phyloP scores from a whole-genome alignment of 768 basidiomycete genomes.

The Russula sp. region DNA sequence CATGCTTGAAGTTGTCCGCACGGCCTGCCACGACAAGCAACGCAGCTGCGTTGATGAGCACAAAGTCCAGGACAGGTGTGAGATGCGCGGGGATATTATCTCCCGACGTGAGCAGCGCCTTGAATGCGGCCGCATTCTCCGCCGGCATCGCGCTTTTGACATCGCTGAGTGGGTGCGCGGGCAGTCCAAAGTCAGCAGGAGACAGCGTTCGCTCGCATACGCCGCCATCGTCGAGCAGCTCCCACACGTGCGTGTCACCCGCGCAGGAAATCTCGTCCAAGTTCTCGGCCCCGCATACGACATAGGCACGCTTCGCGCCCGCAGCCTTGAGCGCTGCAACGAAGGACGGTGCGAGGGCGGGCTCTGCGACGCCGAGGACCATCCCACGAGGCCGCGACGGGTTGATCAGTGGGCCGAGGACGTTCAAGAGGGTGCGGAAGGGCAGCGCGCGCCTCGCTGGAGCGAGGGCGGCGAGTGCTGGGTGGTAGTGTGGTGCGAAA shows the following conservation, averaged over 20 bases:
- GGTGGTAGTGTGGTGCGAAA: conserved; percentile 91
- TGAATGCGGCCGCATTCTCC: conserved; percentile 77
- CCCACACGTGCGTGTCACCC: conserved; percentile 82
- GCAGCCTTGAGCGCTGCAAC: conserved; percentile 64
- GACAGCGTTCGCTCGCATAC: conserved; percentile 57
- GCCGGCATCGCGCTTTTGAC: conserved; percentile 69
- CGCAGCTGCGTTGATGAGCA: conserved; percentile 86
- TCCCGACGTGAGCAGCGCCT: conserved; percentile 51
- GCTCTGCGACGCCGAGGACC: conserved; percentile 85
- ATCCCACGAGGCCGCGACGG: conserved; percentile 81
- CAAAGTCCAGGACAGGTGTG: conserved; percentile 71
- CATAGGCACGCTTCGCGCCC: conserved; percentile 76
- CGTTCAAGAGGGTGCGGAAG: conserved; percentile 95
- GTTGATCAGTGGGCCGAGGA: conserved; percentile 90
- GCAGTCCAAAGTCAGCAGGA: conserved; percentile 73
- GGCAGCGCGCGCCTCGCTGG: conserved; percentile 82
- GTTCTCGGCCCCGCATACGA: conserved; percentile 88
- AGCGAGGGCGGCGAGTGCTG: conserved; percentile 69
- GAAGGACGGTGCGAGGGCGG: conserved; percentile 73
- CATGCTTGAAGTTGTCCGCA: conserved; percentile 61
- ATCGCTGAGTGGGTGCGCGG: conserved; percentile 54
- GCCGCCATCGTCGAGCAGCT: conserved; percentile 52
- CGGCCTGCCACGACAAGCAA: conserved; percentile 78
- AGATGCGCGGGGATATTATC: conserved; percentile 47
- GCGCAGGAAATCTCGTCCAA: conserved; percentile 96